A percentile compares a stretch with the other conserved stretches of the same genome.
Evolutionary conservation across 2,329 filamentous ascomycete species (phyloP).

Genomic region (Parastagonospora avenae): DNA sequence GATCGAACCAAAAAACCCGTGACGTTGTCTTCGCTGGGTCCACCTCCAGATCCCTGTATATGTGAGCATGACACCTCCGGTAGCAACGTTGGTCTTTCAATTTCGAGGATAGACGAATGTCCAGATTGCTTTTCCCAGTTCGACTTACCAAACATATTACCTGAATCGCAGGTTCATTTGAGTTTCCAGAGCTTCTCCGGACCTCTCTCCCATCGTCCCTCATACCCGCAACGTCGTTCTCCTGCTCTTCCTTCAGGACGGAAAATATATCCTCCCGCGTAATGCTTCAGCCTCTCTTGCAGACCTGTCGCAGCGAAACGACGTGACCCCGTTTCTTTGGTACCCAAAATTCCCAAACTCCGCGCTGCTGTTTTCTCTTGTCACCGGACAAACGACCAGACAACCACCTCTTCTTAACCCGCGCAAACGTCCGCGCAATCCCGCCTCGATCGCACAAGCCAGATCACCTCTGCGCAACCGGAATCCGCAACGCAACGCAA

Average conservation of each 20-base stretch:
- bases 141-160: slow-evolving; percentile 55
- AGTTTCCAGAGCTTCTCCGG: slow-evolving; percentile 42
- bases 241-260: not conserved
- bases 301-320: not conserved
- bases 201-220: slow-evolving; percentile 48
- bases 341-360: too few relatives aligned
- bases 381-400: not conserved
- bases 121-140: not conserved
- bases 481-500: too few relatives aligned
- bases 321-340: not conserved
- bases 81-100: not conserved
- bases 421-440: not conserved
- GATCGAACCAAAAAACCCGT: slow-evolving; percentile 90
- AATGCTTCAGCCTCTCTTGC: slow-evolving; percentile 5
- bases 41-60: slow-evolving; percentile 82
- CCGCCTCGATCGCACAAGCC: not conserved
- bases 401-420: too few relatives aligned
- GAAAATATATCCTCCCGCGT: not conserved
- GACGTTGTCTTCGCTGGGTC: slow-evolving; percentile 86
- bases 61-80: slow-evolving; percentile 12
- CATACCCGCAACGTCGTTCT: slow-evolving; percentile 40
- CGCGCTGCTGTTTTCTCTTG: not conserved
- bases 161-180: slow-evolving; percentile 51
- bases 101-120: not conserved
- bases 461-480: not conserved